A percentile compares a stretch with the other conserved stretches of the same genome.
These are phyloP conservation scores for Yamagishiella unicocca DNA, from an alignment of 139 green algal species.

Conservation along the genomic window DNA sequence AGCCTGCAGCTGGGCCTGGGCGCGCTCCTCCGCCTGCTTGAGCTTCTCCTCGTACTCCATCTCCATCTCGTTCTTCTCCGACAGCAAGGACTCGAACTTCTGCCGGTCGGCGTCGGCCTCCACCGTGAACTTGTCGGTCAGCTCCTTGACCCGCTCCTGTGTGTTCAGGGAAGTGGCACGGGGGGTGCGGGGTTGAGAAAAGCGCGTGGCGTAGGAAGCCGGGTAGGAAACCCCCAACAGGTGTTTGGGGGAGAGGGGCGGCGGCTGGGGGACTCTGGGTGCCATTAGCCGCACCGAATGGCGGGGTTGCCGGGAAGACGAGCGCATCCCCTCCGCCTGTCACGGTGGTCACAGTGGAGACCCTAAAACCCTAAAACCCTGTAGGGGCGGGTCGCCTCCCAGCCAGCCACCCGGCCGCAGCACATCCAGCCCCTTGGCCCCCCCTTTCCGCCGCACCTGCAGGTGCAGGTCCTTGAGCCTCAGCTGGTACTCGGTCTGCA, in stretches of 20 bases:
- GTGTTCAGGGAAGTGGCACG: not conserved
- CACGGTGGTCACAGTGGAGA: no score
- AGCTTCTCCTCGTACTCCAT: constrained; percentile 86
- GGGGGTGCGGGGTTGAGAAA: not conserved
- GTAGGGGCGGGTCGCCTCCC: no score
- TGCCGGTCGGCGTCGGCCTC: constrained; percentile 80
- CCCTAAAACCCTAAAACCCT: no score
- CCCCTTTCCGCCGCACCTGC: constrained; percentile 58
- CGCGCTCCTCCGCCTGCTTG: constrained; percentile 72
- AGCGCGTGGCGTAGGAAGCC: no score
- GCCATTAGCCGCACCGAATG: no score
- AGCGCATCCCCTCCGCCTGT: no score
- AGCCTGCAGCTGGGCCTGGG: constrained; percentile 63
- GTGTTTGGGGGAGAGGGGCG: no score
- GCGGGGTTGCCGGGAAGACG: no score
- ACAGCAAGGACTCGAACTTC: constrained; percentile 83
- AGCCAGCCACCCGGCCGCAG: no score
- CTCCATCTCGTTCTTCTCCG: constrained; percentile 85
- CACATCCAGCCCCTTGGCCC: no score
- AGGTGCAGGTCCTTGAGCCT: constrained; percentile 91
- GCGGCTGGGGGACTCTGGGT: no score
- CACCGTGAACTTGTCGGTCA: constrained; percentile 83
- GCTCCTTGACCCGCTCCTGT: constrained; percentile 77
- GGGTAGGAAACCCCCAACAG: no score
- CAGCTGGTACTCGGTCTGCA: constrained; percentile 95